Evolutionary conservation across 169 alveolate genomes (phyloP).

Genomic region (Plasmodium cynomolgi): DNA sequence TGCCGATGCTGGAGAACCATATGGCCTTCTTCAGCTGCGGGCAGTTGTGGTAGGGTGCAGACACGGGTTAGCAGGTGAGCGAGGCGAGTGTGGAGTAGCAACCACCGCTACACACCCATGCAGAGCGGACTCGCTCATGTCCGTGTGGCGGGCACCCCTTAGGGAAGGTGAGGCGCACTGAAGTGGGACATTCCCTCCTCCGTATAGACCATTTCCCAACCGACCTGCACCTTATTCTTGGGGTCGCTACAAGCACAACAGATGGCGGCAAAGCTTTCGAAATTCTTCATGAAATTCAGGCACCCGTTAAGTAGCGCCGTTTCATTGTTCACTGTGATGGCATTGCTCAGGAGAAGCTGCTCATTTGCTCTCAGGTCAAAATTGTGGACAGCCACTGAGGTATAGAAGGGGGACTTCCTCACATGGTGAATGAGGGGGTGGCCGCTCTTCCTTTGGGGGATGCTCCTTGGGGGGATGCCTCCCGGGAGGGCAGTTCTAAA

Average conservation of each 20-base stretch:
- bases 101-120: no score
- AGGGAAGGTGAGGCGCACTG: neutral
- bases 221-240: slow-evolving; percentile 61
- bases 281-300: slow-evolving; percentile 28
- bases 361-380: slow-evolving; percentile 31
- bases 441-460: neutral
- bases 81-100: neutral
- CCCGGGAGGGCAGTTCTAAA: neutral
- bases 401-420: neutral
- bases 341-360: slow-evolving; percentile 15
- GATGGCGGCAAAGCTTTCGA: slow-evolving; percentile 37
- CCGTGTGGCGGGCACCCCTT: neutral
- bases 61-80: neutral
- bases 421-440: neutral
- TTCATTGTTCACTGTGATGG: slow-evolving; percentile 18
- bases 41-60: neutral
- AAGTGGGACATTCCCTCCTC: neutral
- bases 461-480: neutral
- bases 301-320: slow-evolving; percentile 1
- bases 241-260: slow-evolving; percentile 72
- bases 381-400: slow-evolving; percentile 26
- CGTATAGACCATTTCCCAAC: neutral
- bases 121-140: neutral
- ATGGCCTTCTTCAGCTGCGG: slow-evolving; percentile 42
- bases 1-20: slow-evolving; percentile 70